Base-by-base conservation (phyloP, 73 alveolate species). In the Paramecium octaurelia region DNA sequence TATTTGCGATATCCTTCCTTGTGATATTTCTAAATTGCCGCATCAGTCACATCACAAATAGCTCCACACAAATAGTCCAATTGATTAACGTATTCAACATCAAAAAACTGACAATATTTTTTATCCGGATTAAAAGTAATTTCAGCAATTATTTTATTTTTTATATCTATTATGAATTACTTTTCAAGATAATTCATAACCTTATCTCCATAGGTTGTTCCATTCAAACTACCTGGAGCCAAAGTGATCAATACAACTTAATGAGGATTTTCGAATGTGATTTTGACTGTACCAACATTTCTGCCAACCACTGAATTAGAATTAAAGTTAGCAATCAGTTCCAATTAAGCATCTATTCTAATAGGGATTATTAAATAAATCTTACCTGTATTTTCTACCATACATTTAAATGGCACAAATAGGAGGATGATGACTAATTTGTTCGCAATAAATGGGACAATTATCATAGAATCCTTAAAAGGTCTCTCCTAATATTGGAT, bases 401-500 rank as follows among this genome's bases (percentile, higher is more conserved):
- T 58, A 85, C 35, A 86, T 42, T 18, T 70, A 85, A 14, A 54
- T 58, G 4, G 59, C 85, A 69, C 94, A 86, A 42, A 92, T 88
- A 2, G 96, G 96, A 59, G 96, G 96, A 92, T 92, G 96, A 92
- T 92, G 96, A 68, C 92, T 84, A 36, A 85, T 86, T 68, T 92
- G 84, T 64, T 92, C 96, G 69, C 92, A 46, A 89, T 85, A 92
- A 3, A 70, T 44, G 2, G 92, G 96, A 54, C 91, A 58, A 29
- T 76, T 77, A 31, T 97, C 99, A 27, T 92, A 34, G 48, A 70
- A 89, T 10, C 97, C 97, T 89, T 96, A 92, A 92, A 48, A 96
- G 31, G 99, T 96, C 83, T 96, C 99, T 12, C 99, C 99, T 16
- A 96, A 68, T 73, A 96, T 95, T 14, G 99, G 99, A 86, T 95